A percentile compares a stretch with the other conserved stretches of the same genome.
These are phyloP conservation scores for Amylostereum areolatum DNA, from an alignment of 1,284 basidiomycete species.

Conservation along the genomic window DNA sequence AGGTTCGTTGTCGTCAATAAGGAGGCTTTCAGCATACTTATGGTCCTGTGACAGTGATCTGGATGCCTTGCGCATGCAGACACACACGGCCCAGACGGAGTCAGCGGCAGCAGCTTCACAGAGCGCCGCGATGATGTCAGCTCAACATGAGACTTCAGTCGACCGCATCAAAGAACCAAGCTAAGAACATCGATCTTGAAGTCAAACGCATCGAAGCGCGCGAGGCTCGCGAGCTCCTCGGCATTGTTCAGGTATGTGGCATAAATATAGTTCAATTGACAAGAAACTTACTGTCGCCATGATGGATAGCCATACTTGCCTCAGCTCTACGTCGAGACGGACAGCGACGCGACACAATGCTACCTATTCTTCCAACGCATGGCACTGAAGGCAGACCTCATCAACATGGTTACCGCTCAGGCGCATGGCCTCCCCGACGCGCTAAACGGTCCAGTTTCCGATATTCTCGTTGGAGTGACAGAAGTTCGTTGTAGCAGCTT, in stretches of 20 bases:
- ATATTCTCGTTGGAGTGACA: constrained; percentile 82
- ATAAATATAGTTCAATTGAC: constrained; percentile 1
- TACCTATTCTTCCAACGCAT: constrained; percentile 90
- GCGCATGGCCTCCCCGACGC: constrained; percentile 79
- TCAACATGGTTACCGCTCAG: constrained; percentile 76
- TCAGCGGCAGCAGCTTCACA: constrained; percentile 72
- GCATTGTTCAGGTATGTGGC: constrained; percentile 53
- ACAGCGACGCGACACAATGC: constrained; percentile 80
- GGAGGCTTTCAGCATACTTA: constrained; percentile 2
- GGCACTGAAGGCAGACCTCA: constrained; percentile 78
- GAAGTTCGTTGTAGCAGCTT: constrained; percentile 49
- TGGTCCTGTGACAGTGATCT: constrained; percentile 57
- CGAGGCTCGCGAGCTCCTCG: constrained; percentile 74
- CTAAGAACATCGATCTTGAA: constrained; percentile 83
- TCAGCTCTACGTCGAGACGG: constrained; percentile 78
- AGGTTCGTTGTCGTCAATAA: constrained; percentile 37
- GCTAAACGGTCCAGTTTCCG: constrained; percentile 74
- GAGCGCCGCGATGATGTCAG: constrained; percentile 81
- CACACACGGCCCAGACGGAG: constrained; percentile 78
- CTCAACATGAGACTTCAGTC: constrained; percentile 91
- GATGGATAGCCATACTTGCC: constrained; percentile 72
- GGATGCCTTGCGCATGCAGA: constrained; percentile 74
- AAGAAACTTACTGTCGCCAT: constrained; percentile 6
- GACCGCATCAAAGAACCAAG: constrained; percentile 83
- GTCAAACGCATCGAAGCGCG: constrained; percentile 77